Percentiles rank a stretch among this genome's conserved stretches.
phyloP scores from a whole-genome alignment of 352 stramenopile species.

The Sclerospora graminicola region DNA sequence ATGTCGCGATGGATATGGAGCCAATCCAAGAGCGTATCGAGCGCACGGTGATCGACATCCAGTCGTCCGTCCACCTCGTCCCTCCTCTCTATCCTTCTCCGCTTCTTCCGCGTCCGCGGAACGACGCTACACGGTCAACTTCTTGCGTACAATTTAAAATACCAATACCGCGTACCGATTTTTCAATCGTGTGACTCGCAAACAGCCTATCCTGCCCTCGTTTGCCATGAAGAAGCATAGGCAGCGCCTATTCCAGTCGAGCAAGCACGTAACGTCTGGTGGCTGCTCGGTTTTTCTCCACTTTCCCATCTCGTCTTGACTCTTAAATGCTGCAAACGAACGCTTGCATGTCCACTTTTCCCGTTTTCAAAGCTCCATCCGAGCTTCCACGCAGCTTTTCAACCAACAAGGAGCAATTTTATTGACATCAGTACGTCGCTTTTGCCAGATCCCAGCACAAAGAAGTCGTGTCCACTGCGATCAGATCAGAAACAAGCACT shows the following conservation, averaged over 20 bases:
- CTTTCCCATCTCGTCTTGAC: slow-evolving; percentile 13
- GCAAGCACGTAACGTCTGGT: slow-evolving; percentile 43
- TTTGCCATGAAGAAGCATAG: slow-evolving; percentile 65
- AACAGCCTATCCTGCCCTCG: slow-evolving; percentile 89
- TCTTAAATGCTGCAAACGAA: slow-evolving; percentile 7
- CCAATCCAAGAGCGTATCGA: slow-evolving; percentile 88
- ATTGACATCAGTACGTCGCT: slow-evolving; percentile 11
- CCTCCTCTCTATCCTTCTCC: slow-evolving; percentile 6
- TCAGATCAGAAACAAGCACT: slow-evolving; percentile 14
- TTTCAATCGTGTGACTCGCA: slow-evolving; percentile 87
- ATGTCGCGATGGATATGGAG: slow-evolving; percentile 92
- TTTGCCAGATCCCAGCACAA: slow-evolving; percentile 17
- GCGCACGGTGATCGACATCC: slow-evolving; percentile 44
- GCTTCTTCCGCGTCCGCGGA: slow-evolving; percentile 32
- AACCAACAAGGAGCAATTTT: slow-evolving; percentile 29
- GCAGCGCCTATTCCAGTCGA: slow-evolving; percentile 60
- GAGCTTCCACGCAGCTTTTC: slow-evolving; percentile 9
- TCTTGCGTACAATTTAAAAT: slow-evolving; percentile 74
- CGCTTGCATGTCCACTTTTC: not conserved
- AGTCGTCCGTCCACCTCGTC: slow-evolving; percentile 30
- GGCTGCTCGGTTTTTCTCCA: slow-evolving; percentile 20
- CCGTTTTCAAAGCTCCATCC: slow-evolving; percentile 17
- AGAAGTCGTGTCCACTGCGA: slow-evolving; percentile 28
- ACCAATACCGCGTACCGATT: slow-evolving; percentile 87
- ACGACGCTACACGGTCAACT: slow-evolving; percentile 73